These are phyloP conservation scores for baker's yeast (Saccharomyces cerevisiae) DNA, from an alignment of 805 yeast species.

Conservation along the genomic window DNA sequence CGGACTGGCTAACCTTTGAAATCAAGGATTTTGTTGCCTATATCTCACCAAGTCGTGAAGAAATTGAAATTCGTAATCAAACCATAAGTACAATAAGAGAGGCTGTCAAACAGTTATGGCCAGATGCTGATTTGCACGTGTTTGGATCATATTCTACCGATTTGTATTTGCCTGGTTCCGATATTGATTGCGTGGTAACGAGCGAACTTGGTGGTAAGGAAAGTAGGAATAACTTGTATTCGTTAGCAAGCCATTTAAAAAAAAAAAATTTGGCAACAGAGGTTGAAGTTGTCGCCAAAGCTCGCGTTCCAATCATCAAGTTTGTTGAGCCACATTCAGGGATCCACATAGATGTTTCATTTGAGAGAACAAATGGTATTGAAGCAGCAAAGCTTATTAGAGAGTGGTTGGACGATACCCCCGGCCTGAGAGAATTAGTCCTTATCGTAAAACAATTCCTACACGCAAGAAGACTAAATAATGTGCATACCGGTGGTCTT, in stretches of 20 bases:
- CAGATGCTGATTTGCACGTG: slow-evolving; percentile 68
- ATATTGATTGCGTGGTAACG: slow-evolving; percentile 84
- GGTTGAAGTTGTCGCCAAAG: slow-evolving; percentile 79
- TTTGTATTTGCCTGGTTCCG: slow-evolving; percentile 87
- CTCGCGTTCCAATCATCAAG: slow-evolving; percentile 91
- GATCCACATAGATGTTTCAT: slow-evolving; percentile 81
- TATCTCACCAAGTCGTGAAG: slow-evolving; percentile 74
- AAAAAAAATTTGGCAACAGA: slow-evolving; percentile 53
- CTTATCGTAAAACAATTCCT: slow-evolving; percentile 79
- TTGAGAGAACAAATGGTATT: slow-evolving; percentile 75
- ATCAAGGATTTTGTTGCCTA: slow-evolving; percentile 77
- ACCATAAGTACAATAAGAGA: slow-evolving; percentile 54
- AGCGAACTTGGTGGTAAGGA: slow-evolving; percentile 53
- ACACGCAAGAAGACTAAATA: slow-evolving; percentile 65
- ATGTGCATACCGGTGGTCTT: slow-evolving; percentile 87
- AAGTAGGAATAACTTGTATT: slow-evolving; percentile 58
- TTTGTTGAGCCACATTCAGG: slow-evolving; percentile 65
- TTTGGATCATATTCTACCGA: slow-evolving; percentile 96
- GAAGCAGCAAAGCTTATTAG: slow-evolving; percentile 73
- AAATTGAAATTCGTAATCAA: slow-evolving; percentile 56
- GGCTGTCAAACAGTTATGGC: slow-evolving; percentile 56
- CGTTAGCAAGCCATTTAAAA: slow-evolving; percentile 62
- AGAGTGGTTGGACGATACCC: slow-evolving; percentile 62
- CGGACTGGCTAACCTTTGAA: slow-evolving; percentile 82
- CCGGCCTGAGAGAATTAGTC: slow-evolving; percentile 77